Evolutionary conservation across 176 grass and related monocot genomes (phyloP).

Genomic region (Ananas comosus): DNA sequence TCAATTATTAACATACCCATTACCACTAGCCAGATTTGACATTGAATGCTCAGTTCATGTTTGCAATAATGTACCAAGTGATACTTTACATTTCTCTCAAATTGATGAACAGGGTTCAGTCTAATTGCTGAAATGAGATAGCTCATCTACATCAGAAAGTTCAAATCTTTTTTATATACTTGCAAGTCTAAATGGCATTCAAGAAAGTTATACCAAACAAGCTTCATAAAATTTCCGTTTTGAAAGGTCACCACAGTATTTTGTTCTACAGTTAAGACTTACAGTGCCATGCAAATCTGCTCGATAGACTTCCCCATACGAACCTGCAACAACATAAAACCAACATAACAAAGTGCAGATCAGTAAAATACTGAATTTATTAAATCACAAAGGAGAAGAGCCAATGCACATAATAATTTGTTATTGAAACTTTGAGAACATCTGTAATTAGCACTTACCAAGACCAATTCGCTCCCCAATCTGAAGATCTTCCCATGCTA

Average conservation of each 20-base stretch:
- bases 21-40: neutral
- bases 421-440: neutral
- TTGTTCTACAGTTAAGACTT: conserved; percentile 38
- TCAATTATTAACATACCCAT: neutral
- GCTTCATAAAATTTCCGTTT: neutral
- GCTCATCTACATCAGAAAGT: neutral
- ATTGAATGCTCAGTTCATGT: too few relatives aligned
- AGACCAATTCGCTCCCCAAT: conserved; percentile 93
- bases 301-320: conserved; percentile 93
- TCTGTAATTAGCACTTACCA: conserved; percentile 35
- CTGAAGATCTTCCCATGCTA: conserved; percentile 96
- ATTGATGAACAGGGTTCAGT: too few relatives aligned
- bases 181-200: neutral
- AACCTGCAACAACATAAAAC: conserved; percentile 35
- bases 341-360: neutral
- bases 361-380: neutral
- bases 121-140: neutral
- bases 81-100: too few relatives aligned
- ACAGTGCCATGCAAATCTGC: conserved; percentile 99
- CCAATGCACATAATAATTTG: neutral
- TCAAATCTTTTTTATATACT: neutral
- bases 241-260: conserved; percentile 2
- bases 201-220: neutral
- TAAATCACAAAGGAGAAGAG: neutral
- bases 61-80: too few relatives aligned